Evolutionary conservation across 2,329 filamentous ascomycete species (phyloP).

Genomic region (Aspergillus sp.): DNA sequence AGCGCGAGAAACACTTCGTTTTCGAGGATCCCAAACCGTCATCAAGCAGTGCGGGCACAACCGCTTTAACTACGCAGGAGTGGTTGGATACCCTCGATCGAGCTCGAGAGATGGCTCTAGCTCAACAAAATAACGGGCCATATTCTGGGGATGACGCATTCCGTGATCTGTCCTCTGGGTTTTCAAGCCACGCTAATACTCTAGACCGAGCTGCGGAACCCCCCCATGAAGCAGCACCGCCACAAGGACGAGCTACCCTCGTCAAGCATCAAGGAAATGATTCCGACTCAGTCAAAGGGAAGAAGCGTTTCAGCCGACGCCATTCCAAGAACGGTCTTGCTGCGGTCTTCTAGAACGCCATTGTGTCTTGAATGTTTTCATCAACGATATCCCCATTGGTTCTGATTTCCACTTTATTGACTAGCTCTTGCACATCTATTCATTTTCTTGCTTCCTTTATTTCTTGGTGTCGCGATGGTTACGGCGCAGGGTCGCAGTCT

Average conservation of each 20-base stretch:
- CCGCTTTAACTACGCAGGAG: constrained; percentile 73
- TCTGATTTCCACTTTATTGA: background rate
- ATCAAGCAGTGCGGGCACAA: constrained; percentile 61
- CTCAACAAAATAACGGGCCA: constrained; percentile 66
- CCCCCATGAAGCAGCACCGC: constrained; percentile 31
- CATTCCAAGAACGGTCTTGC: constrained; percentile 94
- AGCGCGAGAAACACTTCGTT: constrained; percentile 86
- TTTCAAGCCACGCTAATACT: constrained; percentile 64
- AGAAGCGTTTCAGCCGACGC: constrained; percentile 79
- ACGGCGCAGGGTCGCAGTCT: constrained; percentile 18
- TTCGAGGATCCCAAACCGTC: constrained; percentile 90
- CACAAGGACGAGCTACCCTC: constrained; percentile 47
- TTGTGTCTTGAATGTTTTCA: constrained; percentile 60
- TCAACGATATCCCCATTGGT: constrained; percentile 19
- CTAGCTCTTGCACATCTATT: background rate
- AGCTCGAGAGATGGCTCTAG: constrained; percentile 78
- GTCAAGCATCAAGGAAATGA: constrained; percentile 48
- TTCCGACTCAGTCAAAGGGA: constrained; percentile 56
- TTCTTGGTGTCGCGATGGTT: constrained; percentile 4
- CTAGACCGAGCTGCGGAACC: constrained; percentile 43
- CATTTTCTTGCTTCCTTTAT: background rate
- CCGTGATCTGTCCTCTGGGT: constrained; percentile 66
- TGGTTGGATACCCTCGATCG: constrained; percentile 90
- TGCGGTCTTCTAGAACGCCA: constrained; percentile 67
- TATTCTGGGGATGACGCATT: constrained; percentile 72